Evolutionary conservation across 139 green algal species (phyloP).

Genomic region (Closterium sp.): DNA sequence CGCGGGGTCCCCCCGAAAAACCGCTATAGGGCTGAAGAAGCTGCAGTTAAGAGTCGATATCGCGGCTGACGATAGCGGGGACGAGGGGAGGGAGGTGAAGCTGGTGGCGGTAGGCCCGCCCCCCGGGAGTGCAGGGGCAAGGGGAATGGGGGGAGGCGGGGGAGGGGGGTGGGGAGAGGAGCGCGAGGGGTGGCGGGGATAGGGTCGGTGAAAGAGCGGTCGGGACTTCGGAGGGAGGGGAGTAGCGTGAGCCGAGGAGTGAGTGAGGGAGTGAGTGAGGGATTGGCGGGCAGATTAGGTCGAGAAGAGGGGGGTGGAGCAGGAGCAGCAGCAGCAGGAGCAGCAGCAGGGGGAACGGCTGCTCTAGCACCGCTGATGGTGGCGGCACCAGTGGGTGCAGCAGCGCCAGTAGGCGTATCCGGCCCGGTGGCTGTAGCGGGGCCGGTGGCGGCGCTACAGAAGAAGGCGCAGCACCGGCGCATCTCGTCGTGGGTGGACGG

Average conservation of each 20-base stretch:
- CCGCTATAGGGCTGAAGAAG: neutral
- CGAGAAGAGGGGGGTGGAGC: neutral
- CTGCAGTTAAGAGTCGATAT: neutral
- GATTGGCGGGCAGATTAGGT: too few species aligned
- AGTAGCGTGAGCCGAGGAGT: neutral
- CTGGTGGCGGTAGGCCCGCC: neutral
- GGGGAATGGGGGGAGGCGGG: neutral
- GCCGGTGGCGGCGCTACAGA: neutral
- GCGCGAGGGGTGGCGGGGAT: neutral
- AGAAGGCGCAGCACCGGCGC: neutral
- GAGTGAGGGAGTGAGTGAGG: neutral
- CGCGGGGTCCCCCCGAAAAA: neutral
- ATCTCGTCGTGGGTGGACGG: constrained; percentile 4
- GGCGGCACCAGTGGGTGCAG: neutral
- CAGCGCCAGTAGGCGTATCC: neutral
- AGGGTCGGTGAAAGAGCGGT: neutral
- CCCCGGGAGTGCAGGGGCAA: neutral
- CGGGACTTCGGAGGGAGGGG: neutral
- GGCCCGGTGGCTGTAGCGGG: neutral
- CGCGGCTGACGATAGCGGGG: neutral
- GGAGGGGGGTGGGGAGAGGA: neutral
- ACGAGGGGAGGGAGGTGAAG: neutral
- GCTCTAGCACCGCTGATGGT: neutral
- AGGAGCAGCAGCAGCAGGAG: neutral
- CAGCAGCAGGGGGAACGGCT: neutral